Evolutionary conservation across 257 asterid species (phyloP).

Genomic region (Eucommia ulmoides): DNA sequence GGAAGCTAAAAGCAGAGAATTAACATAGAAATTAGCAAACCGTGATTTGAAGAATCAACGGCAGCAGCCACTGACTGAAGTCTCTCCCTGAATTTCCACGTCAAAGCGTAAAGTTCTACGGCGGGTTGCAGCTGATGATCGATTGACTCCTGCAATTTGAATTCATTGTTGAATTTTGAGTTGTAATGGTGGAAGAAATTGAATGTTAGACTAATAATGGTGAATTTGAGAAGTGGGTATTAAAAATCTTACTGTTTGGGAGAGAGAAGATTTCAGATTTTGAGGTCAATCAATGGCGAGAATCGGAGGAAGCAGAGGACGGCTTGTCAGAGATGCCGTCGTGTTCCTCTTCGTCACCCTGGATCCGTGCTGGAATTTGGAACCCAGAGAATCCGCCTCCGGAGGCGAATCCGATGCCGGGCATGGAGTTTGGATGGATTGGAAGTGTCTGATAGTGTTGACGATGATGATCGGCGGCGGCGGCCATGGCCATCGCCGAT

Average conservation of each 20-base stretch:
- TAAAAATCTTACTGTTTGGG: no score
- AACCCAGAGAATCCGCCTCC: constrained; percentile 14
- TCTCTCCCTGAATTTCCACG: no score
- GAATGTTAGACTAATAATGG: no score
- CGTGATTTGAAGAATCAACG: constrained; percentile 31
- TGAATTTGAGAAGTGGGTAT: constrained; percentile 1
- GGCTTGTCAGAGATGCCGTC: constrained; percentile 2
- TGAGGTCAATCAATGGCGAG: constrained; percentile 51
- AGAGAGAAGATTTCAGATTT: constrained; percentile 9
- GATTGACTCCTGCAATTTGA: constrained; percentile 18
- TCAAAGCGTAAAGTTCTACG: no score
- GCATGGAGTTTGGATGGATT: constrained; percentile 40
- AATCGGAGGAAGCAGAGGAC: constrained; percentile 3
- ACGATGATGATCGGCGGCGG: constrained; percentile 7
- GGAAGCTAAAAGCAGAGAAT: constrained; percentile 15
- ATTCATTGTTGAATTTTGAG: no score
- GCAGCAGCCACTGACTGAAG: constrained; percentile 37
- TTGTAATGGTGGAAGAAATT: not conserved
- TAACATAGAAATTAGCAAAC: constrained; percentile 26
- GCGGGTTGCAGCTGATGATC: no score
- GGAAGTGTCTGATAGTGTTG: constrained; percentile 24
- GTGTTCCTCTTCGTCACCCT: constrained; percentile 3
- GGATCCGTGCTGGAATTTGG: constrained; percentile 2
- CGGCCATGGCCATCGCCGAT: constrained; percentile 26
- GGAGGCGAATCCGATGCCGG: constrained; percentile 56